Base-by-base conservation (phyloP, 371 early-diverging fungal genomes). In the Circinella minor region DNA sequence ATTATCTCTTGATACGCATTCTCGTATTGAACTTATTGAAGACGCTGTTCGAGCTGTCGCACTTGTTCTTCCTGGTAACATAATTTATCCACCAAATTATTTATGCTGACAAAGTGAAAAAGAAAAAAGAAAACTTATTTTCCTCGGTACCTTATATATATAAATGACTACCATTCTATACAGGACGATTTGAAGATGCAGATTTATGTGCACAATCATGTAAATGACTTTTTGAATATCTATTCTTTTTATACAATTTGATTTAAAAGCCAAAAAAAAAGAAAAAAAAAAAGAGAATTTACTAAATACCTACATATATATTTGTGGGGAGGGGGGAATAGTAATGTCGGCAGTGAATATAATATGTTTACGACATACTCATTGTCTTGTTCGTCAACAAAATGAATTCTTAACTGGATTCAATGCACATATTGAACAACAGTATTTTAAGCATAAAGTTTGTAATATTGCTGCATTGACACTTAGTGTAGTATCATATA, bases 401-500 rank as follows among this genome's bases (percentile, higher is more conserved):
- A 20, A 64, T 34, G 65, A 65, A 17, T 49, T 61, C 0, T 59
- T 27, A 15, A 70, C 68, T 15, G 55, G 74, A 15, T 82, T 77
- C 63, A 82, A 82, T 55, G 67, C 49, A 3, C 59, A 71, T 36
- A 72, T 78, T 38, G 51, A 66, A n/a, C 48, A 59, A 5, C 65
- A 67, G 13, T 76, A 74, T 68, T 43, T 59, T 9, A 54, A n/a
- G 3, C 69, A 49, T 27, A 43, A 65, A 59, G 18, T 63, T 11
- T 51, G 62, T 55, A 43, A 54, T 55, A 13, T 62, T 0, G 77
- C 75, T 5, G 73, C 80, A 17, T 48, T 70, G 65, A 49, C 65
- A 3, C 67, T 82, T 7, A 82, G 77, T 55, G 38, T 80, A 20
- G 59, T 82, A 20, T 80, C 83, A 1, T 82, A 75, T 51, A 72